phyloP scores from a whole-genome alignment of 202 grass and related monocot genomes.

The Panicum virgatum region DNA sequence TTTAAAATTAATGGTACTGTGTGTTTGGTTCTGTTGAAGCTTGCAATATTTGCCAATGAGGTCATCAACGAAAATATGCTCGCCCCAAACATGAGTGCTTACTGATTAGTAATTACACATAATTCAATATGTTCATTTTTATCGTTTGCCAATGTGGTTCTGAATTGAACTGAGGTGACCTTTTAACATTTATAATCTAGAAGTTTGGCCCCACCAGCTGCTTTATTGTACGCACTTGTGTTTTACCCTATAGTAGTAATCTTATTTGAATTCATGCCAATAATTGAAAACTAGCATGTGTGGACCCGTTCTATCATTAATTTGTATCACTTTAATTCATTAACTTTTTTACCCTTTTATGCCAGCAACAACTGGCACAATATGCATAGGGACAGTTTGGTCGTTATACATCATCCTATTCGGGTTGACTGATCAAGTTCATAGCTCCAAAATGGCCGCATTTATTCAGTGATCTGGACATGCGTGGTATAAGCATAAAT shows the following conservation, averaged over 20 bases:
- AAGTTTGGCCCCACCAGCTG: background rate
- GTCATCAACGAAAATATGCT: background rate
- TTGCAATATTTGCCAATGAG: background rate
- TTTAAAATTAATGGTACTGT: background rate
- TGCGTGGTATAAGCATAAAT: background rate
- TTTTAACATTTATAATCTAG: background rate
- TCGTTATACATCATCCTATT: background rate
- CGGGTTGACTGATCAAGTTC: conserved; percentile 2
- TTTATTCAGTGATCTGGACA: background rate
- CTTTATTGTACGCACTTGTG: background rate
- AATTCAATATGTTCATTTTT: background rate
- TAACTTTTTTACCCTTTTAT: background rate
- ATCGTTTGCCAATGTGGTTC: background rate
- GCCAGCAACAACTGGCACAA: background rate
- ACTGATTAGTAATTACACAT: background rate
- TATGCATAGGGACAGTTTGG: background rate
- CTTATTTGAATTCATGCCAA: background rate
- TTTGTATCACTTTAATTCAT: background rate
- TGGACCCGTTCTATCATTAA: background rate
- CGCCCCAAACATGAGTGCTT: background rate
- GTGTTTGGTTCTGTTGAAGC: background rate
- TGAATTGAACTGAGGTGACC: background rate
- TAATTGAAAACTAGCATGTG: background rate
- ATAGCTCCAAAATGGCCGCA: background rate
- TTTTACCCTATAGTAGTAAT: background rate